phyloP scores from a whole-genome alignment of 495 filamentous ascomycete species.

The Lepraria neglecta region DNA sequence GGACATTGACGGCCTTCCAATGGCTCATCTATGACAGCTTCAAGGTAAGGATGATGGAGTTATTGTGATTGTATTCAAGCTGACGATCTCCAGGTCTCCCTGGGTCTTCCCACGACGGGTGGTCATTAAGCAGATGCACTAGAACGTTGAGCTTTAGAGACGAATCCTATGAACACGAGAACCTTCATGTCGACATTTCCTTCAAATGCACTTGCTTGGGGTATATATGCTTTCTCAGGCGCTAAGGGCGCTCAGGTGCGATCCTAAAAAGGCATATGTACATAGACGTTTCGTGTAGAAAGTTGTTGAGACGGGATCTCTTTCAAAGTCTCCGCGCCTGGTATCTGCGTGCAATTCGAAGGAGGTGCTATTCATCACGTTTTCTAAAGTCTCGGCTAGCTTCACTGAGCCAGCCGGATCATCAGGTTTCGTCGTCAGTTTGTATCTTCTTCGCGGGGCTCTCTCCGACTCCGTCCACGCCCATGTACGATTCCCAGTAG shows the following conservation, averaged over 20 bases:
- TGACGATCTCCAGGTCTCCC: neutral
- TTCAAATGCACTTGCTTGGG: neutral
- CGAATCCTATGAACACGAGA: neutral
- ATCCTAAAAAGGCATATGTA: neutral
- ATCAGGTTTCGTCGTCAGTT: no score
- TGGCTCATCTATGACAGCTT: constrained; percentile 76
- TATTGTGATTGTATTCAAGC: neutral
- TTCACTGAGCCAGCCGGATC: no score
- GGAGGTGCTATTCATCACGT: no score
- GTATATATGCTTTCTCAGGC: neutral
- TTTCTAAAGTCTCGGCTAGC: no score
- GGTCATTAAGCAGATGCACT: constrained; percentile 14
- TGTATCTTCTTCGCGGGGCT: no score
- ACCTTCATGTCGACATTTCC: neutral
- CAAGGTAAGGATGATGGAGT: constrained; percentile 44
- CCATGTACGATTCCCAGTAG: no score
- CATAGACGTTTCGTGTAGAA: constrained; percentile 8
- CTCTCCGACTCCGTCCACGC: no score
- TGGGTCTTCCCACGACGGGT: constrained; percentile 24
- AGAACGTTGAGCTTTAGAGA: neutral
- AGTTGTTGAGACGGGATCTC: neutral
- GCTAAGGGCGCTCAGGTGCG: neutral
- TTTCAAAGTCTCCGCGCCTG: no score
- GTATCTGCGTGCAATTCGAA: no score
- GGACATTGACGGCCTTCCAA: constrained; percentile 58